Conservation (phyloP, 2,329 filamentous ascomycete genomes). For the Colletotrichum theobromicola region DNA sequence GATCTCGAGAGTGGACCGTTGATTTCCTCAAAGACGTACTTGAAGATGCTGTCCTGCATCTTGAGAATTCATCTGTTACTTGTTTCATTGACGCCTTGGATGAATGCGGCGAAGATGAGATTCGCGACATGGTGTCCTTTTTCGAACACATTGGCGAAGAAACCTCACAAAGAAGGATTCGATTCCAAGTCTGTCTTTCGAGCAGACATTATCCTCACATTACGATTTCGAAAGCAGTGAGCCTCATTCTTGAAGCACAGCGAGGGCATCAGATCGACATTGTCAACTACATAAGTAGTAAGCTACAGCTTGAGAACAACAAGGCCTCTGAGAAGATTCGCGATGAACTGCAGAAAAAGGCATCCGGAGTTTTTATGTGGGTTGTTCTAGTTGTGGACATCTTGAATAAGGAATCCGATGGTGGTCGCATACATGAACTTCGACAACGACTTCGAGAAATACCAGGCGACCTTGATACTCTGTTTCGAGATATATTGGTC, state of each 20-base stretch:
- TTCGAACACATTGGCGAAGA: not conserved
- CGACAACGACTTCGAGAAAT: constrained; percentile 31
- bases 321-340: constrained; percentile 26
- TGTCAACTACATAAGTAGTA: constrained; percentile 31
- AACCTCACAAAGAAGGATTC: not conserved
- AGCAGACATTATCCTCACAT: constrained; percentile 13
- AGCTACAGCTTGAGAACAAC: constrained; percentile 13
- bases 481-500: constrained; percentile 53
- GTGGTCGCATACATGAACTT: constrained; percentile 27
- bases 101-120: constrained; percentile 1
- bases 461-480: constrained; percentile 40
- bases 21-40: not conserved
- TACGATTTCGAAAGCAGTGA: constrained; percentile 28
- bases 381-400: constrained; percentile 42
- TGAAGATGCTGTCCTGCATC: not conserved
- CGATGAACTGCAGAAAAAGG: constrained; percentile 36
- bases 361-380: constrained; percentile 50
- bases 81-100: constrained; percentile 15
- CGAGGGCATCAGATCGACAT: constrained; percentile 37
- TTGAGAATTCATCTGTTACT: constrained; percentile 9
- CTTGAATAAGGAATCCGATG: constrained; percentile 36
- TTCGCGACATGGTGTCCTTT: not conserved
- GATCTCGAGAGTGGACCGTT: not conserved
- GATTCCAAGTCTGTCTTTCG: constrained; percentile 26
- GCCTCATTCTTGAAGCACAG: constrained; percentile 30